Evolutionary conservation across 371 early-diverging fungal genomes (phyloP), one percentile per base, ranked within the genome.

Genomic region (Mortierella sp.): DNA sequence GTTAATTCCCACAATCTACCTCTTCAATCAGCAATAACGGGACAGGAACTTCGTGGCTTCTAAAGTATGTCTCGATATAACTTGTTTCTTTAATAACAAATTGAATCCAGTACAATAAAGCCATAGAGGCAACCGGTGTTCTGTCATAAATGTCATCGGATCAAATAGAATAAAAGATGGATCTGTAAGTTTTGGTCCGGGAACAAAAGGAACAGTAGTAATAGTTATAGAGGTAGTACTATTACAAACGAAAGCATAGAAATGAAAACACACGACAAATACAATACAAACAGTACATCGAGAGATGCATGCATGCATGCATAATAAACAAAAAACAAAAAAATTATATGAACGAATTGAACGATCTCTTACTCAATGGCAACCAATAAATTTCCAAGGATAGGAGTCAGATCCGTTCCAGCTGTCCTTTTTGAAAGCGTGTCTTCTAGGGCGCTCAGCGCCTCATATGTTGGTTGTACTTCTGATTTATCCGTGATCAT

Each of bases 31-130:
- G 63, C 16, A 91, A 69, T 52, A 90, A 83, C 19, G 92, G 87
- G 2, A 87, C 65, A 1, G 92, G 92, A 3, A 86, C 87, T 57
- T 91, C 92, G 3, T 86, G 84, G 52, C 88, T 85, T 50, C 89
- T 87, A 65, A 88, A 93, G 67, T 93, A 93, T 0, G 89, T 92
- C 59, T 88, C 90, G 67, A 90, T 92, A 73, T 89, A 93, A 24
- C 84, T 76, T 33, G 88, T 92, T 63, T 90, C 86, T 19, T 77
- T 86, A 1, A 91, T 84, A 65, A 92, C 83, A 59, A 89, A 87
- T 59, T 89, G 87, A 38, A 92, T 84, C 94, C 94, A 93, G 43
- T 88, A 69, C 9, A 92, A 64, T 6, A 93, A 76, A 2, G 88
- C 88, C 74, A 91, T 84, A 0, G 90, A 87, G 9, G 85, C 88